Conservation (phyloP, 108 stramenopile genomes). For the Mediolabrus comicus region DNA sequence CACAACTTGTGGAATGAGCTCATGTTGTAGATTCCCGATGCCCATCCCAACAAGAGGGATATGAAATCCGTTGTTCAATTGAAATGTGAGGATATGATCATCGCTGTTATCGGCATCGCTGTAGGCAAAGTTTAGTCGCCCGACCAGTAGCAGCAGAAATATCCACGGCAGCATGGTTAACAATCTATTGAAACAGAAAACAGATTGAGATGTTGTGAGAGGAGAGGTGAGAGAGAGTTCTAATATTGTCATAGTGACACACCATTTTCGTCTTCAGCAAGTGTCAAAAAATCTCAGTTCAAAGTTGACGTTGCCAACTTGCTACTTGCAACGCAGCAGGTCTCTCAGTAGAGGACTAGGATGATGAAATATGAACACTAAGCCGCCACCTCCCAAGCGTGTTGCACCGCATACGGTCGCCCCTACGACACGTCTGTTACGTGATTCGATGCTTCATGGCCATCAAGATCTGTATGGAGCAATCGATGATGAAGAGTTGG, state of each 20-base stretch:
- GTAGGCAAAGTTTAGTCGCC: neutral
- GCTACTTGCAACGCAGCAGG: too few relatives aligned
- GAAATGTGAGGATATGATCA: conserved; percentile 27
- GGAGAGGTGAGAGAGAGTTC: too few relatives aligned
- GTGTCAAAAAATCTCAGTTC: too few relatives aligned
- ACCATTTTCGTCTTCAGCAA: too few relatives aligned
- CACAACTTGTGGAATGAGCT: conserved; percentile 43
- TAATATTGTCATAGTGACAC: too few relatives aligned
- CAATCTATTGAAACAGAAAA: neutral
- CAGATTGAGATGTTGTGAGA: too few relatives aligned
- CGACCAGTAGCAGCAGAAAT: neutral
- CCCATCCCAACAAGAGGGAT: conserved; percentile 81
- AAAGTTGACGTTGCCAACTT: too few relatives aligned
- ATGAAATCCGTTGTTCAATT: conserved; percentile 34
- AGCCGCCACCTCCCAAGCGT: neutral
- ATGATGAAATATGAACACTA: neutral
- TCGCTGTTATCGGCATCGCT: neutral
- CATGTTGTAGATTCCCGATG: conserved; percentile 72
- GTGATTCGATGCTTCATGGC: conserved; percentile 8
- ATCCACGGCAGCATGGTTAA: neutral
- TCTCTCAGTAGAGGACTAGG: too few relatives aligned
- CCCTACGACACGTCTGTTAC: neutral
- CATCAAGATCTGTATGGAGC: neutral
- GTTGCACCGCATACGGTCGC: neutral
- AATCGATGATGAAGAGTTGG: neutral